Evolutionary conservation across 2,329 filamentous ascomycete genomes (phyloP), one percentile per base, ranked within the genome.

Genomic region (Aquanectria penicillioides): DNA sequence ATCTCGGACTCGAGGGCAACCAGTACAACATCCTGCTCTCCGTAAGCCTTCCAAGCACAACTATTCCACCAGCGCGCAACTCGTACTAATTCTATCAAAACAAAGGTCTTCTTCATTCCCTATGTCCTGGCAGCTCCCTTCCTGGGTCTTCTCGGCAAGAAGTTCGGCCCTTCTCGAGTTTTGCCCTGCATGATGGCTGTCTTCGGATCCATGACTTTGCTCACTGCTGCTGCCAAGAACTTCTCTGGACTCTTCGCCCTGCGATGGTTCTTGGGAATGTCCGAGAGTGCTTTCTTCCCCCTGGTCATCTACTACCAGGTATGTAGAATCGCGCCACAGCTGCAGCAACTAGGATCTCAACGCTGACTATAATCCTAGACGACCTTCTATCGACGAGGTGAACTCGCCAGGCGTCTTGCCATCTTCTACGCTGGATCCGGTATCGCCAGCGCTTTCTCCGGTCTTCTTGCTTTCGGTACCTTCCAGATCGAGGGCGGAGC

Each of bases 351-450:
- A n/a, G n/a, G n/a, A n/a, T n/a, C n/a, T n/a, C n/a, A 18, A 20
- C 10, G 18, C 34, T 54, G 31, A 54, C 23, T 15, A 3, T 15
- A 11, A 4, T 12, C 20, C 73, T 66, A 80, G 71, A 74, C 83
- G 0, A 75, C 83, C 0, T 85, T 86, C 37, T 86, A 83, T 62
- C 78, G 78, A 18, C 75, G 79, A 18, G 77, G 78, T 26, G 79
- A 81, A 57, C 70, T 81, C 1, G 80, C 79, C 0, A 71, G 80
- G 4, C 72, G 80, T 2, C 75, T 67, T 2, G 89, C 89, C 46
- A 76, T 92, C 62, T 93, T 93, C 78, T 94, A 93, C 66, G 91
- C 90, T 0, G 90, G 90, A 0, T 88, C 85, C 20, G 91, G 89
- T 68, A 90, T 94, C 57, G 90, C 91, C 18, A 87, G 86, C 46